phyloP scores from a whole-genome alignment of 768 basidiomycete genomes.

The Naematelia encephala region DNA sequence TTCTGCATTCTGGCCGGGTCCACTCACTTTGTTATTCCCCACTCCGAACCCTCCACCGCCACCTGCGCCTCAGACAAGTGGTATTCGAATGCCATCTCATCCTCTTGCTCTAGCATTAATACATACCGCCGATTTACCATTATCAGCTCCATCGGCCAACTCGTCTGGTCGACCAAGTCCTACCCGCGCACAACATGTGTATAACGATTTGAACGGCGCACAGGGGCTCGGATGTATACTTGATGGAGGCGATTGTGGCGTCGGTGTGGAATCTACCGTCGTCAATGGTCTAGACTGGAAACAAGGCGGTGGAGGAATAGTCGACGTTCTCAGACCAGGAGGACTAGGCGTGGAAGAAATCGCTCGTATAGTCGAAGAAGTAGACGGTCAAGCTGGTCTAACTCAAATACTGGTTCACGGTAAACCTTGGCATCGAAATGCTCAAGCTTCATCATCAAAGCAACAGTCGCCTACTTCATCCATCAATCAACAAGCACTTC shows the following conservation, averaged over 20 bases:
- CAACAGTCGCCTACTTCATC: neutral
- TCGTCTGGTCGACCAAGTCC: slow-evolving; percentile 91
- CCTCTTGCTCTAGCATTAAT: slow-evolving; percentile 88
- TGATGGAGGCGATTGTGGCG: slow-evolving; percentile 85
- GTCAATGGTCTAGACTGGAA: slow-evolving; percentile 67
- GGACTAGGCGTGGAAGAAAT: slow-evolving; percentile 89
- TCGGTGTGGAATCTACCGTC: slow-evolving; percentile 94
- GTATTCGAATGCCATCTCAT: slow-evolving; percentile 90
- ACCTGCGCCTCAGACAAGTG: slow-evolving; percentile 55
- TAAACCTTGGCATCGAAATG: slow-evolving; percentile 27
- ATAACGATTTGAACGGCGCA: slow-evolving; percentile 61
- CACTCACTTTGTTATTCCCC: slow-evolving; percentile 88
- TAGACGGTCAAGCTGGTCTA: slow-evolving; percentile 49
- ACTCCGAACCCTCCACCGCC: slow-evolving; percentile 54
- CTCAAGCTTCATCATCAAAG: slow-evolving; percentile 1
- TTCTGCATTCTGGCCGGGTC: slow-evolving; percentile 87
- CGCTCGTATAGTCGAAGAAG: slow-evolving; percentile 58
- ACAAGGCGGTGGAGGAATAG: slow-evolving; percentile 53
- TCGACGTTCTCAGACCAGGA: slow-evolving; percentile 84
- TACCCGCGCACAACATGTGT: slow-evolving; percentile 80
- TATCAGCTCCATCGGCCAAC: slow-evolving; percentile 95
- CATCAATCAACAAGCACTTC: slow-evolving; percentile 50
- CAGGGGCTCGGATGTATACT: slow-evolving; percentile 63
- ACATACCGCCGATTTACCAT: slow-evolving; percentile 64
- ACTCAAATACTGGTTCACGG: slow-evolving; percentile 43